Evolutionary conservation across 805 yeast genomes (phyloP).

Genomic region (Starmerella tilneyi): DNA sequence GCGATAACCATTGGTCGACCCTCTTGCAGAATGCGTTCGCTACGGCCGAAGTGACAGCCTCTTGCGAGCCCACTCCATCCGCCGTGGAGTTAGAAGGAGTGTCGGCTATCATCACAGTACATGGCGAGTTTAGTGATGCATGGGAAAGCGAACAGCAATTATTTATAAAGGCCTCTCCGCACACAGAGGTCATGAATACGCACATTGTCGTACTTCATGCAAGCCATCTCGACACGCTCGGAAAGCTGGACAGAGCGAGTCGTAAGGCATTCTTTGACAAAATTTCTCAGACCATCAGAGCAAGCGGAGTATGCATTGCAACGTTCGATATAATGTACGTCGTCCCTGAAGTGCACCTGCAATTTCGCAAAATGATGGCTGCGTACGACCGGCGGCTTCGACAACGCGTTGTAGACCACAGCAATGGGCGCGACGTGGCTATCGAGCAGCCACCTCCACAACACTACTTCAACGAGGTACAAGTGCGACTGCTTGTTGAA

Average conservation of each 20-base stretch:
- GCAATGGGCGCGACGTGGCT: neutral
- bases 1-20: neutral
- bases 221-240: conserved; percentile 9
- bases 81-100: conserved; percentile 9
- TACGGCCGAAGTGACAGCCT: neutral
- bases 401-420: conserved; percentile 7
- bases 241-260: neutral
- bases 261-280: conserved; percentile 6
- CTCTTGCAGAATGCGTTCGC: neutral
- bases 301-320: neutral
- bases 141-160: conserved; percentile 10
- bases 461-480: conserved; percentile 14
- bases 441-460: conserved; percentile 8
- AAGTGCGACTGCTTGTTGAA: conserved; percentile 16
- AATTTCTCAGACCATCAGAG: neutral
- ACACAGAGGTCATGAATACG: conserved; percentile 10
- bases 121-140: conserved; percentile 14
- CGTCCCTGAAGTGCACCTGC: conserved; percentile 15
- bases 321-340: conserved; percentile 3
- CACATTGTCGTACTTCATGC: conserved; percentile 10
- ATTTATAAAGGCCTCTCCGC: conserved; percentile 10
- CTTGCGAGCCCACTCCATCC: neutral
- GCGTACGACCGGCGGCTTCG: conserved; percentile 17
- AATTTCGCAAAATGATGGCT: conserved; percentile 10
- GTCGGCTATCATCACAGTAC: neutral